phyloP scores from a whole-genome alignment of 305 asterid species.

The Fraxinus angustifolia region DNA sequence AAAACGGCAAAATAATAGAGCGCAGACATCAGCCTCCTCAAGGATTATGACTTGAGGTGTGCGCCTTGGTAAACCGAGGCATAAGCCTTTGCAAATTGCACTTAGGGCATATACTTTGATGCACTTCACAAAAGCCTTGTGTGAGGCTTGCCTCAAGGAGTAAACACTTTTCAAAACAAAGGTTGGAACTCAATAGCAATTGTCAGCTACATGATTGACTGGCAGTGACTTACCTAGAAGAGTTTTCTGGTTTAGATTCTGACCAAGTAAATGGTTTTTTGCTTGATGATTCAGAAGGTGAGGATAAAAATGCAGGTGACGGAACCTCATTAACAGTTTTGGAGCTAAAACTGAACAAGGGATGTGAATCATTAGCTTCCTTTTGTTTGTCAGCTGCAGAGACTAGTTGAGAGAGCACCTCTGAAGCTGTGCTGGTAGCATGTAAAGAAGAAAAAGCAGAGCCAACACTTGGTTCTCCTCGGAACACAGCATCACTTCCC shows the following conservation, averaged over 20 bases:
- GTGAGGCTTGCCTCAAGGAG: neutral
- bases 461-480: conserved; percentile 29
- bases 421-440: conserved; percentile 25
- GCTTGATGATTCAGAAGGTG: conserved; percentile 27
- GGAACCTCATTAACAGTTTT: conserved; percentile 34
- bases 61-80: neutral
- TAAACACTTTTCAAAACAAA: neutral
- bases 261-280: conserved; percentile 25
- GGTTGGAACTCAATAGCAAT: conserved; percentile 3
- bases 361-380: conserved; percentile 32
- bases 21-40: neutral
- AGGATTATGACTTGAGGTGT: neutral
- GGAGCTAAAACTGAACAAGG: conserved; percentile 37
- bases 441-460: conserved; percentile 20
- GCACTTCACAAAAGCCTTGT: conserved; percentile 11
- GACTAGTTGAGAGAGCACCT: conserved; percentile 23
- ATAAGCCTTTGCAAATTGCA: neutral
- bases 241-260: conserved; percentile 27
- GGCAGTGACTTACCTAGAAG: conserved; percentile 35
- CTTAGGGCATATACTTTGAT: neutral
- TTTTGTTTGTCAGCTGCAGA: conserved; percentile 32
- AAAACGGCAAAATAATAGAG: neutral
- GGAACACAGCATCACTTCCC: conserved; percentile 14
- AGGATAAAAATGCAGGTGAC: conserved; percentile 17
- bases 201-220: conserved; percentile 8